Conservation (phyloP, 2,329 filamentous ascomycete species). For the Albifimbria verrucaria region DNA sequence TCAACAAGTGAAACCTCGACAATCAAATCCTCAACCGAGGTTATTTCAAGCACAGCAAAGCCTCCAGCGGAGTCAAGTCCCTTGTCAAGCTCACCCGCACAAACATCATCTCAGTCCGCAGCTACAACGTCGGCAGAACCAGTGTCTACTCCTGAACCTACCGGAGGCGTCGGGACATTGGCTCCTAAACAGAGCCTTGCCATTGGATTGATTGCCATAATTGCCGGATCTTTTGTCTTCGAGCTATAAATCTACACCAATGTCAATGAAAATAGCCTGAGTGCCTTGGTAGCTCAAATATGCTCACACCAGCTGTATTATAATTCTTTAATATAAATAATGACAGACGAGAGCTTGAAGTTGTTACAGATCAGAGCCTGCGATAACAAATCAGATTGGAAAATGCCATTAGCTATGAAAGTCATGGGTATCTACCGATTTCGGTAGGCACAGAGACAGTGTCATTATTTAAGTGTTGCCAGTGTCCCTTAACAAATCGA, state of each 20-base stretch:
- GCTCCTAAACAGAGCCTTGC: not conserved
- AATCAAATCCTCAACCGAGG: not conserved
- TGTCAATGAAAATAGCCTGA: not conserved
- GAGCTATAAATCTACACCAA: not conserved
- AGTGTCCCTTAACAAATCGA: too few relatives aligned
- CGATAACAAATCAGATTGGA: not conserved
- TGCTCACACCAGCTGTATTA: not conserved
- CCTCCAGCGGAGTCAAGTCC: not conserved
- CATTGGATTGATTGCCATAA: not conserved
- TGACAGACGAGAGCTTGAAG: not conserved
- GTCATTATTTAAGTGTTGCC: too few relatives aligned
- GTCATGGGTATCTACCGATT: too few relatives aligned
- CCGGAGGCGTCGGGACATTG: not conserved
- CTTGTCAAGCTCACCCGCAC: not conserved
- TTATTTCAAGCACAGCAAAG: not conserved
- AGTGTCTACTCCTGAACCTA: not conserved
- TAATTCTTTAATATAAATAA: not conserved
- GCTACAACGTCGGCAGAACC: not conserved
- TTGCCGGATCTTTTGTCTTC: not conserved
- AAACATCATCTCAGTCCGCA: not conserved
- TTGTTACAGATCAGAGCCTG: not conserved
- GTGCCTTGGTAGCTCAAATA: not conserved
- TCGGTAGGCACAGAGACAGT: too few relatives aligned
- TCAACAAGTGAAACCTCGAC: not conserved
- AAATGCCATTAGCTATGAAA: constrained; percentile 5